These are phyloP conservation scores for Telopea speciosissima DNA, from an alignment of 177 flowering plant genomes.

Conservation along the genomic window DNA sequence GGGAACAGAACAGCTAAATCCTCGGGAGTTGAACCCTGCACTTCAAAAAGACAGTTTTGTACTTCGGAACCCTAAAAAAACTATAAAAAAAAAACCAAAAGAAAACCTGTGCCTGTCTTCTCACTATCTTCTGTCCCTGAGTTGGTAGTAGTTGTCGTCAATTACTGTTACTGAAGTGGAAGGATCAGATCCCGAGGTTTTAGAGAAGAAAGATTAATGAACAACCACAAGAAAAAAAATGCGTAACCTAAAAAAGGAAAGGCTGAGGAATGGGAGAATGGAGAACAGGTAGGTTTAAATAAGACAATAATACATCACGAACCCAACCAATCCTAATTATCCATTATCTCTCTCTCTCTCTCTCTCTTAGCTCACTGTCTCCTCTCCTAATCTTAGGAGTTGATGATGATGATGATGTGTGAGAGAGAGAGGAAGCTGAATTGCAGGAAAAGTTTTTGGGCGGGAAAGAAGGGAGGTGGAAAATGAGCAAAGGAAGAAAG, in stretches of 20 bases:
- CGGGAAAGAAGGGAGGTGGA: conserved; percentile 24
- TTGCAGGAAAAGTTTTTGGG: conserved; percentile 54
- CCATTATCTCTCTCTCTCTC: conserved; percentile 12
- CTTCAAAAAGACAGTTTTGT: neutral
- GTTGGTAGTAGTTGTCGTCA: no score
- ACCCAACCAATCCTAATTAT: conserved; percentile 29
- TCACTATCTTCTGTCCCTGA: no score
- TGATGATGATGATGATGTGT: no score
- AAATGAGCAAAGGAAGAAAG: conserved; percentile 16
- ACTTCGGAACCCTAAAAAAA: no score
- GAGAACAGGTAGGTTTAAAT: conserved; percentile 19
- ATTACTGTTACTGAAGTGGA: neutral
- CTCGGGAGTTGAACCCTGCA: conserved; percentile 45
- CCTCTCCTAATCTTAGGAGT: conserved; percentile 11
- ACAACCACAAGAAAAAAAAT: neutral
- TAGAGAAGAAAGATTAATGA: neutral
- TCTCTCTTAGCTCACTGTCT: conserved; percentile 8
- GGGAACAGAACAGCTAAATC: conserved; percentile 11
- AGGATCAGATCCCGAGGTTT: conserved; percentile 49
- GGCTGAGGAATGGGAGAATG: conserved; percentile 24
- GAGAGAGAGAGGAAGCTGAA: conserved; percentile 28
- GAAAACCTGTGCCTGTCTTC: neutral
- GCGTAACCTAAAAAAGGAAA: neutral
- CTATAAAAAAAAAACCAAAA: no score
- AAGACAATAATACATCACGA: conserved; percentile 17